Evolutionary conservation across 345 rosid species (phyloP).

Genomic region (Gossypium ekmanianum): DNA sequence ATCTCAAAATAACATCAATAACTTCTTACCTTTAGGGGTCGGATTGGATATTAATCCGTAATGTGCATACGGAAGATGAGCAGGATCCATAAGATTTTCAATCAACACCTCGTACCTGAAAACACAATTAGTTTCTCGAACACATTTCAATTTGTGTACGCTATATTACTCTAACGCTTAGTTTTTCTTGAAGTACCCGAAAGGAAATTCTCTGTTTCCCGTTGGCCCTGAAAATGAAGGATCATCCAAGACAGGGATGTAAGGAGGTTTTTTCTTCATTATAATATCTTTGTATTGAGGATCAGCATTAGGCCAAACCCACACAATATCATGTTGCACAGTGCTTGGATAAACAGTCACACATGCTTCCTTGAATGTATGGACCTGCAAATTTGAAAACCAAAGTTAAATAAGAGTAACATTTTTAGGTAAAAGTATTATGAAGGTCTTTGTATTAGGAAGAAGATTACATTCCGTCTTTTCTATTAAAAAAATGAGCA

Average conservation of each 20-base stretch:
- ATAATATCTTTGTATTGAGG: slow-evolving; percentile 63
- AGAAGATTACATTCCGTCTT: no score
- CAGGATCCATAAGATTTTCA: slow-evolving; percentile 91
- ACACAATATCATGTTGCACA: slow-evolving; percentile 75
- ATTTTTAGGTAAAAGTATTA: neutral
- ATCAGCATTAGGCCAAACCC: slow-evolving; percentile 93
- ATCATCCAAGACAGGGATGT: slow-evolving; percentile 67
- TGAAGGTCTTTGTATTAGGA: no score
- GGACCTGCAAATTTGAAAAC: slow-evolving; percentile 41
- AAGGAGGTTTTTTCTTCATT: slow-evolving; percentile 63
- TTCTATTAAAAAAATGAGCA: no score
- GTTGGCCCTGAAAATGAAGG: slow-evolving; percentile 58
- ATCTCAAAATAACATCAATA: neutral
- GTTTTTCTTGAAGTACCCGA: slow-evolving; percentile 29
- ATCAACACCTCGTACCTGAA: slow-evolving; percentile 75
- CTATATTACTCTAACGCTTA: neutral
- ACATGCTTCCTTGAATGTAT: slow-evolving; percentile 72
- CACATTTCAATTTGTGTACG: neutral
- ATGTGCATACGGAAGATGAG: slow-evolving; percentile 94
- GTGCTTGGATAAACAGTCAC: slow-evolving; percentile 67
- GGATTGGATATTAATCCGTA: slow-evolving; percentile 52
- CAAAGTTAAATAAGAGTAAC: neutral
- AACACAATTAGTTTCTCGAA: slow-evolving; percentile 8
- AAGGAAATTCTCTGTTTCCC: slow-evolving; percentile 76
- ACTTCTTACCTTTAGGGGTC: slow-evolving; percentile 38